Percentiles rank a stretch among this genome's conserved stretches.
phyloP scores from a whole-genome alignment of 108 stramenopile species.

The Fragilaria crotonensis region DNA sequence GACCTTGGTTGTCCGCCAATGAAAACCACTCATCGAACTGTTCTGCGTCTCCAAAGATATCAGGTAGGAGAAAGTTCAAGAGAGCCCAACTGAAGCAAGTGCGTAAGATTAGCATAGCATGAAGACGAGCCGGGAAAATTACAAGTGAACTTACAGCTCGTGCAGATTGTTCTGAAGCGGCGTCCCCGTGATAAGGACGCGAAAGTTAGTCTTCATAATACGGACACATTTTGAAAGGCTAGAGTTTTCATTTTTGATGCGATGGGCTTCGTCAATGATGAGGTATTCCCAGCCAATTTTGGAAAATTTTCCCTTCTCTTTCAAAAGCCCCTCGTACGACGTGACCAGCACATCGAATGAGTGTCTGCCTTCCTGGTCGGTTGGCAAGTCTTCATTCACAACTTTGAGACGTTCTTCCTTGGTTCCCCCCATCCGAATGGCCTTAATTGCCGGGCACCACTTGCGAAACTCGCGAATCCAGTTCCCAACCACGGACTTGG shows the following conservation, averaged over 20 bases:
- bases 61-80: constrained; percentile 91
- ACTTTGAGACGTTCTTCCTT: constrained; percentile 82
- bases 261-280: constrained; percentile 78
- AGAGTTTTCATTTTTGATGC: constrained; percentile 98
- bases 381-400: constrained; percentile 50
- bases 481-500: constrained; percentile 94
- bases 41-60: constrained; percentile 92
- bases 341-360: constrained; percentile 95
- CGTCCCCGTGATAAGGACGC: constrained; percentile 93
- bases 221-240: constrained; percentile 75
- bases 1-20: constrained; percentile 50
- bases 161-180: constrained; percentile 55
- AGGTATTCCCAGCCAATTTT: constrained; percentile 82
- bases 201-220: constrained; percentile 68
- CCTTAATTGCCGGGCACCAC: constrained; percentile 91
- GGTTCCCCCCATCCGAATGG: constrained; percentile 87
- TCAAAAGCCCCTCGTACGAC: constrained; percentile 92
- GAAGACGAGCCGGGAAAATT: too few species aligned
- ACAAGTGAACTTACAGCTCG: not conserved
- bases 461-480: constrained; percentile 94
- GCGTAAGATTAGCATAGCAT: not conserved
- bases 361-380: constrained; percentile 46
- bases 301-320: constrained; percentile 73
- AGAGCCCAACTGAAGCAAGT: constrained; percentile 60
- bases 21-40: constrained; percentile 96